phyloP scores from a whole-genome alignment of 495 filamentous ascomycete species.

The Monascus purpureus region DNA sequence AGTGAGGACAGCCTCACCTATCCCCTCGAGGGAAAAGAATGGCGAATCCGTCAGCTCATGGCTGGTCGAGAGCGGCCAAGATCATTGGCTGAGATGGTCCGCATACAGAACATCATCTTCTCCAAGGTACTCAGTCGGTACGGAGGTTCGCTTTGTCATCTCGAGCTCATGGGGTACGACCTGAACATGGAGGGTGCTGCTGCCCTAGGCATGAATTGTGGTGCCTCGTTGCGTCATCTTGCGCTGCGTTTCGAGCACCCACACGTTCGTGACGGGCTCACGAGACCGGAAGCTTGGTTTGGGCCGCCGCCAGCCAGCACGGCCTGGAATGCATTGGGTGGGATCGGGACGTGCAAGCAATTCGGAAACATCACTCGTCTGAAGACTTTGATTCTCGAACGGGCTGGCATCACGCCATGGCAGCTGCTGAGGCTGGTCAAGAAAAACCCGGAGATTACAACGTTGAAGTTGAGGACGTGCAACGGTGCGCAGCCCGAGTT shows the following conservation, averaged over 20 bases:
- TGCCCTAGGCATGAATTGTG: conserved; percentile 10
- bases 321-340: conserved; percentile 20
- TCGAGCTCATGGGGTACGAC: conserved; percentile 23
- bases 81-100: conserved; percentile 10
- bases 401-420: conserved; percentile 21
- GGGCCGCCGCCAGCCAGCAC: conserved; percentile 13
- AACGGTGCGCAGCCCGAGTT: conserved; percentile 17
- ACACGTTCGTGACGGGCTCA: conserved; percentile 15
- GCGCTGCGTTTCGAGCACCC: conserved; percentile 25
- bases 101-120: conserved; percentile 14
- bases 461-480: conserved; percentile 19
- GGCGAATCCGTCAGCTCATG: neutral
- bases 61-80: conserved; percentile 1
- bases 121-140: conserved; percentile 10
- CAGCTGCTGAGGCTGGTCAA: conserved; percentile 21
- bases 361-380: conserved; percentile 10
- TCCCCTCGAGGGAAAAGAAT: neutral
- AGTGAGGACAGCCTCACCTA: neutral
- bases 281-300: conserved; percentile 14
- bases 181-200: conserved; percentile 11
- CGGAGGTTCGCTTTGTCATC: conserved; percentile 9
- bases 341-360: conserved; percentile 8
- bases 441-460: conserved; percentile 13
- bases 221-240: conserved; percentile 14
- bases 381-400: conserved; percentile 15